Base-by-base conservation (phyloP, 202 grass and related monocot species). In the Saccharum hybrid region DNA sequence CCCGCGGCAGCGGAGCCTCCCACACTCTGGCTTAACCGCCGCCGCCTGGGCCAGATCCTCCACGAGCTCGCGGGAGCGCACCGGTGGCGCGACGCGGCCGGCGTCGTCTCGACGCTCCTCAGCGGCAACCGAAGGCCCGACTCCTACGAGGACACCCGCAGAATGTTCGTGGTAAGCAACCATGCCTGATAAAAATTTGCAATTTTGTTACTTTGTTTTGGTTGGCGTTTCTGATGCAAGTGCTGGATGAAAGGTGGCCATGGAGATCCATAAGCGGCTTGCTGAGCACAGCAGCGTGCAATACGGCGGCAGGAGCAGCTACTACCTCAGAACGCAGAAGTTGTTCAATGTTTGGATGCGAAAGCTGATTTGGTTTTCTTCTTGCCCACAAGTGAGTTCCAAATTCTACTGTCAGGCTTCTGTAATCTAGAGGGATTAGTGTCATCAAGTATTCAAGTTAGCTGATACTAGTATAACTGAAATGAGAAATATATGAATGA, bases 241-340 rank as follows among this genome's bases (percentile, higher is more conserved):
- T 89, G 78, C 68, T 81, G 2, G 19, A 76, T 91, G 74, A 13
- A 84, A 94, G 92, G 59, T 41, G 13, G 89, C 84, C 38, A 87
- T 94, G 89, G 89, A 94, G 76, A 87, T 85, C 65, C 84, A 94
- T 36, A 94, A 81, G 78, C 81, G 66, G 49, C 78, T 91, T 65
- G 40, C 21, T 69, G 84, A 74, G 28, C 60, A 74, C 16, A 63
- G 57, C 2, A 21, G 63, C 6, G 37, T 18, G 21, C 21, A 43
- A n/a, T 59, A 45, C 2, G 59, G 82, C 9, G 37, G 62, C 52
- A 86, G 51, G 75, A 90, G 42, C 5, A n/a, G 23, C 42, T 90
- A 83, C 80, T 83, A 76, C 52, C 52, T 70, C 10, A 86, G 88
- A 84, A 83, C 80, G 3, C 26, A 80, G 64, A 94, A 91, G 65